Evolutionary conservation across 2,329 filamentous ascomycete species (phyloP).

Genomic region (Trichophyton simii): DNA sequence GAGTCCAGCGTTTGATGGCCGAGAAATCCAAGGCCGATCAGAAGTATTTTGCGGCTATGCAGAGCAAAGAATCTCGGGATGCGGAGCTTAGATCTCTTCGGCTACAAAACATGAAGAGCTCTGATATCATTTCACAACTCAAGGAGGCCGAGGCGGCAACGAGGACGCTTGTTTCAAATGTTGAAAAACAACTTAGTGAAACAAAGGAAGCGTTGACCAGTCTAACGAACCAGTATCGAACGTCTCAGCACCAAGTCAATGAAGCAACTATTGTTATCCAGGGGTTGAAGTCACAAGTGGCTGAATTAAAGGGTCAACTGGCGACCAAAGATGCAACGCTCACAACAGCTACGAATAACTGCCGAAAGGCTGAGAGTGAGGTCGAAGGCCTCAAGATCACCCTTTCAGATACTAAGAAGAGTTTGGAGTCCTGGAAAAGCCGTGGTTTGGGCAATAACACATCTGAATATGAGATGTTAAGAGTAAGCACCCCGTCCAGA

Average conservation of each 20-base stretch:
- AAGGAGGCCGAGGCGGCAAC: slow-evolving; percentile 80
- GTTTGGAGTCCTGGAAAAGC: slow-evolving; percentile 71
- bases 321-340: slow-evolving; percentile 62
- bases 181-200: slow-evolving; percentile 84
- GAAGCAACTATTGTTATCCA: slow-evolving; percentile 62
- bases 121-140: slow-evolving; percentile 82
- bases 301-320: slow-evolving; percentile 61
- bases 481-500: slow-evolving; percentile 47
- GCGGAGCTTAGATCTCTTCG: slow-evolving; percentile 67
- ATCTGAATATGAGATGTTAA: slow-evolving; percentile 70
- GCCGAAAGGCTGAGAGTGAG: slow-evolving; percentile 54
- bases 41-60: slow-evolving; percentile 93
- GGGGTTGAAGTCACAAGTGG: slow-evolving; percentile 59
- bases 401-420: slow-evolving; percentile 66
- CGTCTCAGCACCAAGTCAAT: slow-evolving; percentile 56
- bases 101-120: slow-evolving; percentile 75
- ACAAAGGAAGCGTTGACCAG: slow-evolving; percentile 65
- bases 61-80: slow-evolving; percentile 76
- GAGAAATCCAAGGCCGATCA: slow-evolving; percentile 96
- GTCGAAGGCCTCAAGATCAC: slow-evolving; percentile 67
- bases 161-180: slow-evolving; percentile 60
- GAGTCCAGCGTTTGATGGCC: slow-evolving; percentile 57
- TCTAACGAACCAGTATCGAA: slow-evolving; percentile 59
- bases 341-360: slow-evolving; percentile 49
- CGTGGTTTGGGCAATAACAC: slow-evolving; percentile 71